Base-by-base conservation (phyloP, 257 asterid species). In the Phtheirospermum japonicum region DNA sequence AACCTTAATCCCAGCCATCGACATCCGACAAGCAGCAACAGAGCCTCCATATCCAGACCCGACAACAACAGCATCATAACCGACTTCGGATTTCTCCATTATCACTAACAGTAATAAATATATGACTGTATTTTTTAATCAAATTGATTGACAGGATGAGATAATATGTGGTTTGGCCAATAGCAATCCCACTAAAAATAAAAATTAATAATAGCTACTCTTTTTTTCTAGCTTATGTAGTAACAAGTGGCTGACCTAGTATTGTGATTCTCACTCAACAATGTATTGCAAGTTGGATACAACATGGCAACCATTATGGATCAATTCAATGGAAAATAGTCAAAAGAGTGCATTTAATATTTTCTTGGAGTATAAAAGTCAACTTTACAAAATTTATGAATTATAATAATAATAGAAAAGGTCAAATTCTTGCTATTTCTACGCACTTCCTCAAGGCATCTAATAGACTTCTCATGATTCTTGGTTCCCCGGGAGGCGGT, bases 401-500 rank as follows among this genome's bases (percentile, higher is more conserved):
- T 48, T 1, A 48, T 48, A n/a, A n/a, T n/a, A n/a, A n/a, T n/a
- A n/a, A n/a, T n/a, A n/a, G 28, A 17, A 14, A 31, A 11, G 12
- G 9, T 54, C 14, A 74, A 12, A 59, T n/a, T 69, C 69, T 79
- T 58, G 98, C 90, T 26, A 91, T 59, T 72, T 88, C 84, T 9
- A 88, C 88, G 59, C 95, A 88, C 73, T 91, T 91, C 61, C 83
- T 82, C n/a, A 91, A 82, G 75, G 97, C 97, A 14, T 72, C 88
- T 33, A 82, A 60, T 1, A 91, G 85, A 77, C 98, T 83, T 83
- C 88, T 79, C 98, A 91, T 91, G 83, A 91, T 86, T 55, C 98
- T 76, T 61, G 85, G 86, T 67, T 91, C 98, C 45, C 96, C 96
- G 0, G 95, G 98, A 46, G 95, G 79, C 0, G 90, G 33, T 73